phyloP scores from a whole-genome alignment of 495 filamentous ascomycete genomes.

The Xylaria palmicola region DNA sequence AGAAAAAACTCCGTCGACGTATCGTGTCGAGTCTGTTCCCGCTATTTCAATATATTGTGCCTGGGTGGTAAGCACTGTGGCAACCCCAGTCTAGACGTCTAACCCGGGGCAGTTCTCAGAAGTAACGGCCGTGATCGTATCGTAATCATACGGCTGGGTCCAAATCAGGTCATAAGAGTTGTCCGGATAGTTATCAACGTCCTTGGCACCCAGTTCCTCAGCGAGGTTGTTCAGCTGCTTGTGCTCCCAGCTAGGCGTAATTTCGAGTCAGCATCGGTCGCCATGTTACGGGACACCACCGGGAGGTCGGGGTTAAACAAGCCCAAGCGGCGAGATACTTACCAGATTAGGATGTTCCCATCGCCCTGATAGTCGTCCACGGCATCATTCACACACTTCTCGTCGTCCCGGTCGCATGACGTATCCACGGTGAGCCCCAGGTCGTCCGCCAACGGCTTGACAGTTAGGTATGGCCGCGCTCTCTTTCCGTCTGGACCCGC shows the following conservation, averaged over 20 bases:
- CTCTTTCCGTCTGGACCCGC: conserved; percentile 43
- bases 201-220: conserved; percentile 41
- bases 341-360: conserved; percentile 56
- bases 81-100: conserved; percentile 22
- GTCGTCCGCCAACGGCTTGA: conserved; percentile 49
- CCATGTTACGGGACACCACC: too few relatives aligned
- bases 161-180: conserved; percentile 49
- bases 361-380: conserved; percentile 44
- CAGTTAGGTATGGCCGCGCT: conserved; percentile 52
- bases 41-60: too few relatives aligned
- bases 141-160: conserved; percentile 45
- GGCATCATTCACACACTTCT: conserved; percentile 43
- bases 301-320: too few relatives aligned
- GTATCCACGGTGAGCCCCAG: conserved; percentile 52
- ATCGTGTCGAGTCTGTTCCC: too few relatives aligned
- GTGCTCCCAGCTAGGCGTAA: conserved; percentile 50
- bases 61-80: too few relatives aligned
- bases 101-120: conserved; percentile 47
- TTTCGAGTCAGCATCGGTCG: background rate
- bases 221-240: conserved; percentile 47
- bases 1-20: too few relatives aligned
- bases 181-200: conserved; percentile 25
- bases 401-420: conserved; percentile 47
- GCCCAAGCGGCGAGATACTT: background rate
- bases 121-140: conserved; percentile 34